Conservation (phyloP, 2,329 filamentous ascomycete genomes). For the Chalaropsis ovoidea region DNA sequence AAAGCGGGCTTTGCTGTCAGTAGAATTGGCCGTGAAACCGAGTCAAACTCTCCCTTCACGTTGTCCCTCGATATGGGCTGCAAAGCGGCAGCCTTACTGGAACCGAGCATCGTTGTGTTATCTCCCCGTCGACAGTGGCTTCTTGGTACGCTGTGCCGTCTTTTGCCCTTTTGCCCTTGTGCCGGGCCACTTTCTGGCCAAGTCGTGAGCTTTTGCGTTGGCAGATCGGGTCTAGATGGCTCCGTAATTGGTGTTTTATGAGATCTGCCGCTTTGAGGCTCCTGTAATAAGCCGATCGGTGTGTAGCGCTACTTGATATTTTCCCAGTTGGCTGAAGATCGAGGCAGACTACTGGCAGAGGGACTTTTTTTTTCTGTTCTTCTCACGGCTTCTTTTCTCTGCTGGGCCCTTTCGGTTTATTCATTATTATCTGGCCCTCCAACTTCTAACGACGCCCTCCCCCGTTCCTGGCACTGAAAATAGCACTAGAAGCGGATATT, state of each 20-base stretch:
- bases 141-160: neutral
- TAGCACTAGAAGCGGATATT: neutral
- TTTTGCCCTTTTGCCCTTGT: no score
- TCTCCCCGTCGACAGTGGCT: neutral
- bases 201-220: neutral
- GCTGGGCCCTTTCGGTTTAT: neutral
- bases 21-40: neutral
- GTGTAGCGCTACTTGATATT: neutral
- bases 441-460: neutral
- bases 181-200: neutral
- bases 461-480: neutral
- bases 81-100: neutral
- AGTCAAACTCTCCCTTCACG: no score
- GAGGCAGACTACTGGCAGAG: neutral
- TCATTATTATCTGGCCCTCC: neutral
- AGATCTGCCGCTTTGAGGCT: slow-evolving; percentile 9
- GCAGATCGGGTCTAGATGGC: neutral
- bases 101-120: neutral
- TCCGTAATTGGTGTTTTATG: neutral
- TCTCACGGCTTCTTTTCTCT: neutral
- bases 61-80: neutral
- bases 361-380: neutral
- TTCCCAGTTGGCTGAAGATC: neutral
- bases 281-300: slow-evolving; percentile 4
- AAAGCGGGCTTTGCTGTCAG: neutral